Base-by-base conservation (phyloP, 2,329 filamentous ascomycete species). In the Penicillium glabrum region DNA sequence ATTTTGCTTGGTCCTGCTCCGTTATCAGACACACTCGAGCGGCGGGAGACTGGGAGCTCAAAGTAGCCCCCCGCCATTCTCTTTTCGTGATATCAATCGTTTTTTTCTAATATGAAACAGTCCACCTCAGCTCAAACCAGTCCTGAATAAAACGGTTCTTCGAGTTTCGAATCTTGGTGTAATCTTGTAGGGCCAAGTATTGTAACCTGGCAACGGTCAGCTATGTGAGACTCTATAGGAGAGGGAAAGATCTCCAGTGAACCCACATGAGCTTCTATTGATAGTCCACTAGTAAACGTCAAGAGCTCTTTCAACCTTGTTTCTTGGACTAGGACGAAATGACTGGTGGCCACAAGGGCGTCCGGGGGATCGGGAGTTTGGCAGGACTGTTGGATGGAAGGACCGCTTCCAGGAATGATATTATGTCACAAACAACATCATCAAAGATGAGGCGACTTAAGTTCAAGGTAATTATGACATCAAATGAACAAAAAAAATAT, bases 11-110 rank as follows among this genome's bases (percentile, higher is more conserved):
- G 48, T 56, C 54, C 53, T 59, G 54, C 59, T 51, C 54, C 56
- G 51, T 49, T 54, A 67, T 70, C 66, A 57, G 64, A 65, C 57
- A 64, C 52, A 60, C 62, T 68, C 26, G 62, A 63, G 39, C 59
- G 69, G 53, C 66, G 60, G 47, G 66, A 70, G 47, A 65, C 60
- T 19, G 69, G 69, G 49, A 71, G 63, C 57, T 73, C 66, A 59
- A 72, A 72, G 60, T 71, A 72, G 44, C 69, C 69, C 56, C 70
- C 69, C 49, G 64, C 71, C 71, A 73, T 73, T 59, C 46, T 61
- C 53, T 58, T 51, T 31, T 26, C 16, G 21, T 46, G 39, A 24
- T 47, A n/a, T 39, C 13, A 16, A n/a, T 31, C 26, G 9, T 14
- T 3, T 35, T 41, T 35, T 6, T 43, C 5, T 48, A 21, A 27